Base-by-base conservation (phyloP, 805 yeast genomes). In the Zygosaccharomyces bisporus region DNA sequence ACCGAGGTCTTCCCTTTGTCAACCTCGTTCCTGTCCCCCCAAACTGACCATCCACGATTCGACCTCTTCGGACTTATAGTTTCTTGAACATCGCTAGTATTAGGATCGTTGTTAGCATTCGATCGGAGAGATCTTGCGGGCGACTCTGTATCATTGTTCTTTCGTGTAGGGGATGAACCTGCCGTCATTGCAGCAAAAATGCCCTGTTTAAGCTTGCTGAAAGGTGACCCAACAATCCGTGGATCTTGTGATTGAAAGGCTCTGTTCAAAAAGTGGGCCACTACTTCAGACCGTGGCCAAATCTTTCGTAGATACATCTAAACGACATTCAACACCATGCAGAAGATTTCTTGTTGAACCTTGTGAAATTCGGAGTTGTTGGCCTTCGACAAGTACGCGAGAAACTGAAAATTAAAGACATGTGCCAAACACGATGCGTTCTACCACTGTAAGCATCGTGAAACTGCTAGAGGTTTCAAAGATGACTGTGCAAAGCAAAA, bases 401-500 rank as follows among this genome's bases (percentile, higher is more conserved):
- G 30, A 30, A 37, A 24, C 38, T 34, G 17, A 25, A 24, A 25
- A 8, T 16, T 25, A 12, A n/a, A n/a, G 6, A 25, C 30, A 20
- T 18, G 23, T 16, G 21, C 23, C 25, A 37, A 13, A 37, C 24
- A 24, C 23, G 13, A 37, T 21, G 18, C 24, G 12, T 16, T n/a
- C 24, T 3, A 9, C 17, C 14, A 3, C 20, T 7, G 14, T 37
- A 9, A 14, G 24, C 23, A 37, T 17, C 25, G 13, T 10, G 13
- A 14, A 23, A 14, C 40, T 20, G 19, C 21, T 25, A 6, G 4
- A 24, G 14, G 13, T 30, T 24, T 17, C 24, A 16, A 37, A 25
- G 30, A 51, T 51, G 54, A 44, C 51, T 17, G 44, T 42, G 6
- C 43, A 39, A 12, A 19, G 24, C 17, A 52, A 52, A 44, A 47